Conservation (phyloP, 768 basidiomycete genomes). For the Russula griseocarnosa region DNA sequence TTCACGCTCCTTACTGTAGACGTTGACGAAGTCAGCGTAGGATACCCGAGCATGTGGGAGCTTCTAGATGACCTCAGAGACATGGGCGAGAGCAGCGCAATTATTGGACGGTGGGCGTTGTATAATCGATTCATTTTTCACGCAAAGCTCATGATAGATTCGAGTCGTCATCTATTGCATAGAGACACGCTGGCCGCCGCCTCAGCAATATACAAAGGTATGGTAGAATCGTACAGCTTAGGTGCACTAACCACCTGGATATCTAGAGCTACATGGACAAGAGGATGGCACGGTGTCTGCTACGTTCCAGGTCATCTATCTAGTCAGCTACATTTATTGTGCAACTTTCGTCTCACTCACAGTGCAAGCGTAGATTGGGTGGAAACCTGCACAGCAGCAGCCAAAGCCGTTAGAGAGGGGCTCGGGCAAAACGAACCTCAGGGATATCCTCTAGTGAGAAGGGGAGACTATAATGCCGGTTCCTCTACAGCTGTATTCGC, state of each 20-base stretch:
- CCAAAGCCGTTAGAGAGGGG: slow-evolving; percentile 64
- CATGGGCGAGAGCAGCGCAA: slow-evolving; percentile 96
- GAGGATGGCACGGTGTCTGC: slow-evolving; percentile 85
- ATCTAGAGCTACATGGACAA: slow-evolving; percentile 74
- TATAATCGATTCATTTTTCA: not conserved
- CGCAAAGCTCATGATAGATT: slow-evolving; percentile 4
- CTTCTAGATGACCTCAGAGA: slow-evolving; percentile 87
- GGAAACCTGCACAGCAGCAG: slow-evolving; percentile 70
- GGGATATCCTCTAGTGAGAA: slow-evolving; percentile 48
- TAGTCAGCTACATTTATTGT: slow-evolving; percentile 49
- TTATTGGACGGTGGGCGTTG: slow-evolving; percentile 67
- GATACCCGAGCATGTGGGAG: slow-evolving; percentile 95
- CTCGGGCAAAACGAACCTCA: slow-evolving; percentile 55
- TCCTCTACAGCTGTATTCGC: slow-evolving; percentile 3
- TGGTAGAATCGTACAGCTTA: slow-evolving; percentile 5
- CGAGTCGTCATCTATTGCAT: slow-evolving; percentile 62
- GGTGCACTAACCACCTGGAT: not conserved
- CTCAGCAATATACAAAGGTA: slow-evolving; percentile 90
- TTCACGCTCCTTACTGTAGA: slow-evolving; percentile 94
- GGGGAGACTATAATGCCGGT: not conserved
- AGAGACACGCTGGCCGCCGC: slow-evolving; percentile 89
- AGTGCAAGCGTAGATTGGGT: slow-evolving; percentile 57
- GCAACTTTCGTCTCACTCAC: not conserved
- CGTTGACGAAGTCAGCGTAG: slow-evolving; percentile 85
- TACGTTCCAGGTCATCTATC: slow-evolving; percentile 93